Conservation (phyloP, 106 monocot species). For the Apostasia ramifera region DNA sequence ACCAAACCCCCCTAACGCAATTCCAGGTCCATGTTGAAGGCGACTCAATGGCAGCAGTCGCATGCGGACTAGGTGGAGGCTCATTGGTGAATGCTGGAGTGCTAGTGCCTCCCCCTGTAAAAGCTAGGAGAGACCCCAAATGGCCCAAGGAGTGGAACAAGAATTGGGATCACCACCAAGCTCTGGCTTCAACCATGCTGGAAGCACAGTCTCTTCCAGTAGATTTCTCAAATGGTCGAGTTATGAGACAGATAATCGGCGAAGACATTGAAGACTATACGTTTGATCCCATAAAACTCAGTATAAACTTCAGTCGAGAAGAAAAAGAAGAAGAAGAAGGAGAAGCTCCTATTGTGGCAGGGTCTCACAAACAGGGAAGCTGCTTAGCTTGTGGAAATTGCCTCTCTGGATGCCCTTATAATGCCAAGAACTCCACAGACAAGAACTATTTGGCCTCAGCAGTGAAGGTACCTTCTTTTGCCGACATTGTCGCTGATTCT, state of each 20-base stretch:
- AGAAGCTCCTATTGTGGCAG: not conserved
- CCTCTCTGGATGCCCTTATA: conserved; percentile 31
- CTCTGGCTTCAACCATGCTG: conserved; percentile 19
- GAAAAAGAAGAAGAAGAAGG: not conserved
- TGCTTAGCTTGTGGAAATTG: conserved; percentile 39
- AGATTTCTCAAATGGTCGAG: conserved; percentile 15
- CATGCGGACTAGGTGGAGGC: conserved; percentile 38
- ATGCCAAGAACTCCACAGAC: conserved; percentile 39
- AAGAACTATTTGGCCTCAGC: conserved; percentile 29
- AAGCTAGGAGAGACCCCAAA: conserved; percentile 18
- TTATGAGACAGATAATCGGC: conserved; percentile 18
- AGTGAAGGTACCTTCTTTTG: conserved; percentile 12
- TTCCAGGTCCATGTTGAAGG: conserved; percentile 24
- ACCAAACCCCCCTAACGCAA: not conserved
- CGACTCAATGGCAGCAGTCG: conserved; percentile 19
- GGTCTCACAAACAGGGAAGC: conserved; percentile 1
- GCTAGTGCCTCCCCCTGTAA: conserved; percentile 13
- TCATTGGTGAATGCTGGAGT: conserved; percentile 30
- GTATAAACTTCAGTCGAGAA: conserved; percentile 20
- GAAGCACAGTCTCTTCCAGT: conserved; percentile 14
- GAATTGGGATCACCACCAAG: conserved; percentile 19
- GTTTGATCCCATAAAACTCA: conserved; percentile 19
- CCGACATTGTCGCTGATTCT: no score
- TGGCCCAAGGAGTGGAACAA: conserved; percentile 32
- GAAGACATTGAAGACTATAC: conserved; percentile 28